These are phyloP conservation scores for Bombardia bombarda DNA, from an alignment of 495 filamentous ascomycete genomes.

Conservation along the genomic window DNA sequence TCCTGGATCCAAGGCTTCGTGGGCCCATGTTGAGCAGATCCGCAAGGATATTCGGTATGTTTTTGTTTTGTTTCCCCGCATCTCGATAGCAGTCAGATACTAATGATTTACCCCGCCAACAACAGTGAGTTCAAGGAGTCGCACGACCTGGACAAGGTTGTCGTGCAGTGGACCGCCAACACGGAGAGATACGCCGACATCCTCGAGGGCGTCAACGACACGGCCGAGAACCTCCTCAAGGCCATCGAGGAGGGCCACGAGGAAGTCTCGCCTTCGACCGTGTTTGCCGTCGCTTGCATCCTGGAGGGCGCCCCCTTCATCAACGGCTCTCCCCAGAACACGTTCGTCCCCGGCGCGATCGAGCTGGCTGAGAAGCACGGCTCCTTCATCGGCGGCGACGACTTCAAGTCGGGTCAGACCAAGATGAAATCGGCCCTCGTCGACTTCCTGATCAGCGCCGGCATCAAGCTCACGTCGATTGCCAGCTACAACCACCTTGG, in stretches of 20 bases:
- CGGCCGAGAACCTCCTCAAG: slow-evolving; percentile 84
- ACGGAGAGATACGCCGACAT: slow-evolving; percentile 94
- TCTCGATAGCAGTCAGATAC: no score
- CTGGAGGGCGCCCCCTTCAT: slow-evolving; percentile 90
- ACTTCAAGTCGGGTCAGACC: slow-evolving; percentile 99
- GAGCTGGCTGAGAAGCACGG: slow-evolving; percentile 80
- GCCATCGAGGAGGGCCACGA: slow-evolving; percentile 78
- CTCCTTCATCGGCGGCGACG: slow-evolving; percentile 94
- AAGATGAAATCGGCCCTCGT: slow-evolving; percentile 99
- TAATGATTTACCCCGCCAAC: no score
- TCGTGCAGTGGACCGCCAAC: slow-evolving; percentile 98
- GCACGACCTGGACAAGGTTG: slow-evolving; percentile 87
- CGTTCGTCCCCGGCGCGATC: slow-evolving; percentile 89
- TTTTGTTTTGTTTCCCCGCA: neutral
- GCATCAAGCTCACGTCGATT: slow-evolving; percentile 98
- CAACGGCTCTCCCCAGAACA: slow-evolving; percentile 99
- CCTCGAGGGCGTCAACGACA: slow-evolving; percentile 86
- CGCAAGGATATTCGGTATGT: slow-evolving; percentile 87
- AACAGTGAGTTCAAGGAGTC: slow-evolving; percentile 81
- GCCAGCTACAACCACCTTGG: slow-evolving; percentile 99
- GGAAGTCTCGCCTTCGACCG: slow-evolving; percentile 86
- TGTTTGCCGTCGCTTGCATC: slow-evolving; percentile 92
- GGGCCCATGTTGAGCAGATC: slow-evolving; percentile 85
- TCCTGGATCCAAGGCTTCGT: slow-evolving; percentile 71
- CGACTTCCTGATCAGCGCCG: slow-evolving; percentile 96